Evolutionary conservation across 805 yeast species (phyloP), one percentile per base, ranked within the genome.

Genomic region (Candida yuanshanica): DNA sequence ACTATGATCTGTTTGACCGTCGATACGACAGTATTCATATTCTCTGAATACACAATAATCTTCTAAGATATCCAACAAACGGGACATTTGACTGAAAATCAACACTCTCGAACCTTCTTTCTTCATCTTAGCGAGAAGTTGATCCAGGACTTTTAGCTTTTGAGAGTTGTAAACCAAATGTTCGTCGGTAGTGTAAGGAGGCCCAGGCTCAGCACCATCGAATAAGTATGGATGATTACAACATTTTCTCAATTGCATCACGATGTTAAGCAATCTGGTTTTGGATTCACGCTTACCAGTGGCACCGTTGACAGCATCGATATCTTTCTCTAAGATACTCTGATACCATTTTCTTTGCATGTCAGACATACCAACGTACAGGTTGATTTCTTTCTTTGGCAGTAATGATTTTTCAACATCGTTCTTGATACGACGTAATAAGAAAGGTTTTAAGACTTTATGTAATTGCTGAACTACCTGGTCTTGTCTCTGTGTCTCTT

Each of bases 181-280:
- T 57, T 84, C 93, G 60, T 84, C 95, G 0, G 91, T 84, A 8
- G 93, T 84, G 52, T 69, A 84, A 18, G 95, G 95, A 16, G 95
- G 95, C 11, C 95, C 95, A 1, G 93, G 93, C 55, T 84, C 95
- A 1, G 91, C 93, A 34, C 95, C 95, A 58, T 84, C 93, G 53
- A 84, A 84, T 31, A 84, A 63, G 56, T 84, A 84, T 12, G 95
- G 95, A 63, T 84, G 95, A 53, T 84, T 84, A 64, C 91, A 84
- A 59, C 93, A 84, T 59, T 84, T 84, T 57, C 93, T 73, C 53
- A 84, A 67, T 59, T 84, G 95, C 95, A 84, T 84, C 36, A 83
- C 91, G 50, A 84, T 84, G 58, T 84, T 84, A 36, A 84, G 64
- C 44, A 84, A 66, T 53, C 93, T 67, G 2, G 95, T 84, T 56